Percentiles rank a stretch among this genome's conserved stretches.
These are phyloP conservation scores for Phytophthora litchii DNA, from an alignment of 352 stramenopile species.

Conservation along the genomic window DNA sequence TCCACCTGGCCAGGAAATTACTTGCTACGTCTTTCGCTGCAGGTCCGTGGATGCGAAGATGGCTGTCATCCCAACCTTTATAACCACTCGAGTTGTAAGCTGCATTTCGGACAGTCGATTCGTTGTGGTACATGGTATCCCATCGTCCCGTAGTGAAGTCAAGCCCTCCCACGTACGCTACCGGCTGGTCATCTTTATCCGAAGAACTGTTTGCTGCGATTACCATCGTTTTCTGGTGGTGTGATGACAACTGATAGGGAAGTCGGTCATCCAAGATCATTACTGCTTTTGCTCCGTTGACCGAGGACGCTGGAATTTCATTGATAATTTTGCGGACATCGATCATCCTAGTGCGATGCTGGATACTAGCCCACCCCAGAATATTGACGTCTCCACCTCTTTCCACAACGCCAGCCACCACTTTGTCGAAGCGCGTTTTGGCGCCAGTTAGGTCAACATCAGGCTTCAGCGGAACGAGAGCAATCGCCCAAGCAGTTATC, in stretches of 20 bases:
- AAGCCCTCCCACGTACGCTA: slow-evolving; percentile 55
- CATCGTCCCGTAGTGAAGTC: slow-evolving; percentile 59
- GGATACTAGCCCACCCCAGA: slow-evolving; percentile 53
- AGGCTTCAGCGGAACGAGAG: slow-evolving; percentile 49
- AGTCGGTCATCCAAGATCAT: slow-evolving; percentile 63
- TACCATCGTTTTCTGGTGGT: slow-evolving; percentile 61
- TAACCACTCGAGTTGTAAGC: slow-evolving; percentile 34
- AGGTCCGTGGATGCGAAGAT: slow-evolving; percentile 48
- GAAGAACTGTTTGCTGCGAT: slow-evolving; percentile 24
- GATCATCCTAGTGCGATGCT: slow-evolving; percentile 42
- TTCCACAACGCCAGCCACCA: slow-evolving; percentile 38
- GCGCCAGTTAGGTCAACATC: slow-evolving; percentile 20
- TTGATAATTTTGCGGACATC: slow-evolving; percentile 48
- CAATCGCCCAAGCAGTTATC: slow-evolving; percentile 49
- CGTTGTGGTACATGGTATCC: slow-evolving; percentile 60
- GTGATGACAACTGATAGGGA: slow-evolving; percentile 28
- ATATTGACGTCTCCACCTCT: slow-evolving; percentile 44
- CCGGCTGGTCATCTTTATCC: slow-evolving; percentile 11
- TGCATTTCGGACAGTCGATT: slow-evolving; percentile 38
- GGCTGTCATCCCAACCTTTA: slow-evolving; percentile 58
- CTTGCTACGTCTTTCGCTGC: slow-evolving; percentile 48
- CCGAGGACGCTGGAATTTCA: slow-evolving; percentile 11
- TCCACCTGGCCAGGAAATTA: slow-evolving; percentile 63
- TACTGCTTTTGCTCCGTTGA: slow-evolving; percentile 20
- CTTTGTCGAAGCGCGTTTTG: slow-evolving; percentile 36